Evolutionary conservation across 176 grass and related monocot genomes (phyloP), one percentile per base, ranked within the genome.

Genomic region (Triticum turgidum): DNA sequence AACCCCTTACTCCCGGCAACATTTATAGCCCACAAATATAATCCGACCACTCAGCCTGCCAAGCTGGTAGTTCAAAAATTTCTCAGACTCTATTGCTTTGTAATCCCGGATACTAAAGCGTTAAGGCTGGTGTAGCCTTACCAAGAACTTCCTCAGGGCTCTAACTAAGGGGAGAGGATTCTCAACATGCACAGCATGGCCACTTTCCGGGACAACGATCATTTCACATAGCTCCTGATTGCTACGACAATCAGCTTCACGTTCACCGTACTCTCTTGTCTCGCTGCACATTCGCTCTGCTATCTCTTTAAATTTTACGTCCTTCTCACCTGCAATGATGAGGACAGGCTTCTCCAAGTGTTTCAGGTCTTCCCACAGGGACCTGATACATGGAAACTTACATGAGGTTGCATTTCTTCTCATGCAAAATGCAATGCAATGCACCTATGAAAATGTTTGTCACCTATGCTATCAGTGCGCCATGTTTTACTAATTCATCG

Each of bases 141-240:
- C 71, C 34, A 95, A 77, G 78, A 98, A 95, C 73, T 90, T 98
- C 71, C 93, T 89, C 42, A 98, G 73, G 38, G 91, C 91, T 66
- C 94, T 88, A 41, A 98, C 89, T 79, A 98, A 75, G 8, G 90
- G 83, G 49, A 98, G 93, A 89, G 96, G 93, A 33, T 95, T 95
- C 86, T 98, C 96, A 27, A 95, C 79, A 84, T 98, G 96, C 49
- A 98, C 93, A 61, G 93, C 96, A 77, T 98, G 93, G 9, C 96
- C 96, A 76, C 88, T 92, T 15, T 95, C 86, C 51, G 89, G 96
- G 77, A 95, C 85, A 71, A 95, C 37, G 11, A 92, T 35, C 86
- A 91, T 78, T 63, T 98, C 90, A 33, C 84, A 91, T 25, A 89
- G 85, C 37, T 88, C 61, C 38, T 83, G 77, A 37, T 35, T 39